Evolutionary conservation across 495 filamentous ascomycete species (phyloP), one percentile per base, ranked within the genome.

Genomic region (Aspergillus incahuasiensis): DNA sequence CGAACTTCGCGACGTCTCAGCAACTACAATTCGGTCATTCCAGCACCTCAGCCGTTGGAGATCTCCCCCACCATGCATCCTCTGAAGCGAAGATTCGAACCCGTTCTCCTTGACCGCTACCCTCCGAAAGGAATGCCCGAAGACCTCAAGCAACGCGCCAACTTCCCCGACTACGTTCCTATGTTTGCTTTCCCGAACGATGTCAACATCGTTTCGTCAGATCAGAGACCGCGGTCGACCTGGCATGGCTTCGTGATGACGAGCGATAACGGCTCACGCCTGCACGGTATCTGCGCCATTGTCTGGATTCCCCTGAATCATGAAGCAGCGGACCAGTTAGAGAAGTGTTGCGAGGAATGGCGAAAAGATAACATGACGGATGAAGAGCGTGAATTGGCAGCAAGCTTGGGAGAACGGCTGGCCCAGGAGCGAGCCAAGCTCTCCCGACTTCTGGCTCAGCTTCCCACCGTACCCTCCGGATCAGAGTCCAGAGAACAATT

Each of bases 231-330:
- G 1, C 79, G 91, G 52, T 88, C 94, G 41, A 96, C 92, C 19
- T 98, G 94, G 94, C 94, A 98, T 76, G 94, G 94, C 40, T 98
- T 97, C 68, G 91, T 89, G 55, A 97, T 98, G 94, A 98, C 94
- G 4, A 89, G 86, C 40, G 86, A 86, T 32, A 94, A 97, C 66
- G 92, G 89, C 58, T 88, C 90, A 39, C 91, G 90, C 62, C 78
- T 97, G 18, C 91, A 98, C 64, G 94, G 90, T 24, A 89, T 97
- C 55, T 91, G 88, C 60, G 78, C 97, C 53, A 94, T 91, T 49
- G 80, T 96, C 25, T 98, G 94, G 94, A 87, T 92, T 50, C 92
- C 94, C 2, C 72, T 98, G 42, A 89, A 90, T 60, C 77, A 81
- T 12, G 80, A 84, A 56, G 87, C 92, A 1, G 90, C 94, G 6